These are phyloP conservation scores for Cladosporium sp. DNA, from an alignment of 2,329 filamentous ascomycete species.

Conservation along the genomic window DNA sequence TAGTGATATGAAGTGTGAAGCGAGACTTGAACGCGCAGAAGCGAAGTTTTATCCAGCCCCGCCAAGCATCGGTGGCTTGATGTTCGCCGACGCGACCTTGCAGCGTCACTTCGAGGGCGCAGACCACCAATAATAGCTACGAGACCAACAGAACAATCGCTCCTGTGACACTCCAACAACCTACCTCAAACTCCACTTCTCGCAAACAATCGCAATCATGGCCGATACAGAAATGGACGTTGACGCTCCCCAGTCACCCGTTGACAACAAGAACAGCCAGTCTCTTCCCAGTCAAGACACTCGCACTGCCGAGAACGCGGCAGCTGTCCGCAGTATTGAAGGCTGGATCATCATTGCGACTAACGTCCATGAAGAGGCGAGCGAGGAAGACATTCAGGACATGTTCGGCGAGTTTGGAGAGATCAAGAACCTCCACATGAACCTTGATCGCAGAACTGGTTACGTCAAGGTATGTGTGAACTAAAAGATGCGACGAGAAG, in stretches of 20 bases:
- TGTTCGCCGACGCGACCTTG: neutral
- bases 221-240: conserved; percentile 54
- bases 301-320: conserved; percentile 69
- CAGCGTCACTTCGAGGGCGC: neutral
- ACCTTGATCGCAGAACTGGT: conserved; percentile 75
- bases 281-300: conserved; percentile 49
- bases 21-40: neutral
- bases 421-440: conserved; percentile 82
- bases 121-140: neutral
- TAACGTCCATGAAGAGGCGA: conserved; percentile 83
- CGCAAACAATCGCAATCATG: conserved; percentile 21
- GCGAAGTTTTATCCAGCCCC: neutral
- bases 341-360: conserved; percentile 86
- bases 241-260: conserved; percentile 44
- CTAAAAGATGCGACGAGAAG: neutral
- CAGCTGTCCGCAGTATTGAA: conserved; percentile 79
- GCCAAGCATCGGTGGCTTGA: neutral
- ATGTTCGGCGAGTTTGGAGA: conserved; percentile 80
- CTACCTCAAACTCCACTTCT: no score
- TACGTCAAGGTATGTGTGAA: conserved; percentile 68
- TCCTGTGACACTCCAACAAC: neutral
- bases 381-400: conserved; percentile 77
- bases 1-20: no score
- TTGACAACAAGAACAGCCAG: conserved; percentile 15
- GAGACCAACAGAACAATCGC: neutral